phyloP scores from a whole-genome alignment of 1,139 yeast species.

The Diutina ranongensis region DNA sequence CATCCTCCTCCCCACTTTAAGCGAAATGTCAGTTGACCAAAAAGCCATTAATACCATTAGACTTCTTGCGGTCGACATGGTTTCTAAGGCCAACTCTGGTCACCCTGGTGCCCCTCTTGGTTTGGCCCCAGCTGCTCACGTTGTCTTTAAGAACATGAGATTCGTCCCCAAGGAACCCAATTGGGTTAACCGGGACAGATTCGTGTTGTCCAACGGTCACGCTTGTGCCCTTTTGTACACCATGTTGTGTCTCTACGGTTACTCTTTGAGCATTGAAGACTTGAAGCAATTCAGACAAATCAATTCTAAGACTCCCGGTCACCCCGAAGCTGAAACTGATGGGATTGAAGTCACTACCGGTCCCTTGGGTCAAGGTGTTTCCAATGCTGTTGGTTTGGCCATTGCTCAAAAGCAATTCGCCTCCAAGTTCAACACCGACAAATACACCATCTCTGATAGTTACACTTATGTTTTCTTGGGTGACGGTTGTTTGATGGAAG shows the following conservation, averaged over 20 bases:
- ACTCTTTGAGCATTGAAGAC: constrained; percentile 73
- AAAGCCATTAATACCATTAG: constrained; percentile 67
- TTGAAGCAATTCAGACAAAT: constrained; percentile 86
- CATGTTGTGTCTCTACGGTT: constrained; percentile 78
- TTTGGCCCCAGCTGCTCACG: constrained; percentile 63
- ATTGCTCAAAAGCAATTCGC: constrained; percentile 89
- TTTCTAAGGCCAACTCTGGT: constrained; percentile 86
- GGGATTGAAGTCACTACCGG: constrained; percentile 98
- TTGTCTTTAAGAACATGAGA: constrained; percentile 73
- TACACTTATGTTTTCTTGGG: constrained; percentile 79
- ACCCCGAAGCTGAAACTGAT: constrained; percentile 63
- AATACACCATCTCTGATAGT: constrained; percentile 56
- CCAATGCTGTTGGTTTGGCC: constrained; percentile 95
- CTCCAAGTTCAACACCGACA: constrained; percentile 90
- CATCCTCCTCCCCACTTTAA: neutral
- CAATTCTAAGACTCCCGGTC: constrained; percentile 91
- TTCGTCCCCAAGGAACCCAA: constrained; percentile 85
- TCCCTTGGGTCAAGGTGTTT: constrained; percentile 97
- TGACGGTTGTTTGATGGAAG: constrained; percentile 99
- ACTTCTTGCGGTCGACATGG: constrained; percentile 81
- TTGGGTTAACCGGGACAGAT: constrained; percentile 94
- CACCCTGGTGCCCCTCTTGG: constrained; percentile 99
- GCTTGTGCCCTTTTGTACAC: constrained; percentile 89
- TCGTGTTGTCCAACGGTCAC: constrained; percentile 93
- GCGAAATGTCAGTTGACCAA: constrained; percentile 3